Percentiles rank a stretch among this genome's conserved stretches.
Evolutionary conservation across 192 early-diverging fungal species (phyloP).

Genomic region (Chytriomyces sp.): DNA sequence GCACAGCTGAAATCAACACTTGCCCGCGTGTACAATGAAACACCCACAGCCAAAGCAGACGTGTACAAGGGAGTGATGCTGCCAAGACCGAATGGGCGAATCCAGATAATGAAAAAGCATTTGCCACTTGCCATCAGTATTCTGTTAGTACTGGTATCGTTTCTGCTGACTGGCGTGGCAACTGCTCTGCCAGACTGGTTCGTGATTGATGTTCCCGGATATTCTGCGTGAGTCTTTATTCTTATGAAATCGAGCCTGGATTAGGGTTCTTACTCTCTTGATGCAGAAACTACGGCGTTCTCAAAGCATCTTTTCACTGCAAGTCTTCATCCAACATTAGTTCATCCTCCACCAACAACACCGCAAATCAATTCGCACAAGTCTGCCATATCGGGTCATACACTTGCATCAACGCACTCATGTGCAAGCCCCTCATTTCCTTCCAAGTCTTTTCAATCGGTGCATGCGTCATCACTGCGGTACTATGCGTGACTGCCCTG

Average conservation of each 20-base stretch:
- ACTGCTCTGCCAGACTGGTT: neutral
- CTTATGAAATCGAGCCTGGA: too few species aligned
- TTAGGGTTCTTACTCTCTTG: too few species aligned
- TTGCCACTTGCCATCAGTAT: too few species aligned
- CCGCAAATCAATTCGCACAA: neutral
- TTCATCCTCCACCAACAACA: neutral
- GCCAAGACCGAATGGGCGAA: too few species aligned
- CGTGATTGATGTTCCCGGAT: neutral
- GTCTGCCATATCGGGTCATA: neutral
- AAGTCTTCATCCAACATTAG: neutral
- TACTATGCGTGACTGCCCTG: too few species aligned
- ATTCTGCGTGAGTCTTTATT: neutral
- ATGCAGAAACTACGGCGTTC: neutral
- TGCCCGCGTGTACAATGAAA: neutral
- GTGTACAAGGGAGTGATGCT: too few species aligned
- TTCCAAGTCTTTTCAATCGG: neutral
- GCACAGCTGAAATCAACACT: neutral
- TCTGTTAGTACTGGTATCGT: too few species aligned
- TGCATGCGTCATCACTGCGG: too few species aligned
- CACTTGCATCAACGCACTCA: neutral
- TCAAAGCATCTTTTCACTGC: neutral
- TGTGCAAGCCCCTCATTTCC: neutral
- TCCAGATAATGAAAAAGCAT: too few species aligned
- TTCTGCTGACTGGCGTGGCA: neutral
- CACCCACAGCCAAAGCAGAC: too few species aligned